Percentiles rank a stretch among this genome's conserved stretches.
Conservation (phyloP, 1,139 yeast species). For the Candida neerlandica region DNA sequence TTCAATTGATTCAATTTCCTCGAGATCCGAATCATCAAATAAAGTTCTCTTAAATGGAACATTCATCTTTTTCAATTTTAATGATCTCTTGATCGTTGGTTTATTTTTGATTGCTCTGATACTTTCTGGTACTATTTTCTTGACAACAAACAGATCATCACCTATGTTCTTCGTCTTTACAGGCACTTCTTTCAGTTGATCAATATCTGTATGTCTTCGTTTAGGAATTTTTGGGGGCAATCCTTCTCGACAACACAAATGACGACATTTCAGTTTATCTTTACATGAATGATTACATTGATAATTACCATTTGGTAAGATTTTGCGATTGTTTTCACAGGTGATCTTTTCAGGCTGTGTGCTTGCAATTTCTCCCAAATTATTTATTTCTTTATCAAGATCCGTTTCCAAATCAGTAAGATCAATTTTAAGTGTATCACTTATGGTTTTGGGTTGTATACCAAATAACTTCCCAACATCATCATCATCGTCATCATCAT, state of each 20-base stretch:
- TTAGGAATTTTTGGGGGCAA: constrained; percentile 18
- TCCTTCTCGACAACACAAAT: constrained; percentile 48
- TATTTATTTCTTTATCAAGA: neutral
- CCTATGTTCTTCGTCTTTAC: no score
- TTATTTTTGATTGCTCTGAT: neutral
- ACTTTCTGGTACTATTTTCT: neutral
- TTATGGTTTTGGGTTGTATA: neutral
- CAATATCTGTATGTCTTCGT: neutral
- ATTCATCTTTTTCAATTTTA: neutral
- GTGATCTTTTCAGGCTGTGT: neutral
- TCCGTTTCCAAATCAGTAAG: constrained; percentile 4
- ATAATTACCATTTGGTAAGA: constrained; percentile 27
- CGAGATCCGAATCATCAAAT: constrained; percentile 6
- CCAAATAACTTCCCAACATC: neutral
- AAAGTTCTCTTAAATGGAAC: constrained; percentile 1
- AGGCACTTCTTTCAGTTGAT: neutral
- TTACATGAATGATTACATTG: constrained; percentile 45
- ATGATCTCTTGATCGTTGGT: neutral
- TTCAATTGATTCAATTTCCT: neutral
- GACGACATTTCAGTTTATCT: constrained; percentile 38
- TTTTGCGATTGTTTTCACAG: constrained; percentile 8
- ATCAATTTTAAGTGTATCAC: neutral
- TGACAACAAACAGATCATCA: no score
- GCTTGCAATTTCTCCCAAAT: neutral
- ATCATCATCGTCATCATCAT: constrained; percentile 2